phyloP scores from a whole-genome alignment of 1,284 basidiomycete genomes.

The Sanguinoderma infundibulare region DNA sequence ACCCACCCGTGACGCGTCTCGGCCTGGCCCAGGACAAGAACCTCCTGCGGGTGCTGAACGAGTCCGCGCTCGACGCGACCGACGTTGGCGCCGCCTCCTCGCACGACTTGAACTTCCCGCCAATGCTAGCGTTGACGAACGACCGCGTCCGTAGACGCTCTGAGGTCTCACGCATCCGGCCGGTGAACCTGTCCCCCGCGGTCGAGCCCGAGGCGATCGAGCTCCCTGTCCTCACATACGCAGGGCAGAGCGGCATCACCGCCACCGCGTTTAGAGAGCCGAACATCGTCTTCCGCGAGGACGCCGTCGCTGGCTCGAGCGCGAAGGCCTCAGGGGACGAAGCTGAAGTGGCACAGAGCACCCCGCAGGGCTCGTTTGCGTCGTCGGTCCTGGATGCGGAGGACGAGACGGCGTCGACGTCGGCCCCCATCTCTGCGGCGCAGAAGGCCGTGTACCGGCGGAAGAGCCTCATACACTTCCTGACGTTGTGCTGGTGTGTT shows the following conservation, averaged over 20 bases:
- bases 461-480: constrained; percentile 36
- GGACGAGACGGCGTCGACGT: neutral
- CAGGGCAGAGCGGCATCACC: neutral
- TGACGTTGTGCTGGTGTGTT: constrained; percentile 39
- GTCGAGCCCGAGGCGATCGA: constrained; percentile 25
- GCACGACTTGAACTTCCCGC: constrained; percentile 11
- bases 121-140: constrained; percentile 18
- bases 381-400: constrained; percentile 45
- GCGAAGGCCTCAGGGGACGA: constrained; percentile 14
- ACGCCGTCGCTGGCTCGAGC: neutral
- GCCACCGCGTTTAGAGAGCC: neutral
- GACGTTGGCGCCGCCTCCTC: constrained; percentile 16
- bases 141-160: constrained; percentile 29
- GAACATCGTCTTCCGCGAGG: constrained; percentile 5
- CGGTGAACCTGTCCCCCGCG: constrained; percentile 17
- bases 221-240: constrained; percentile 20
- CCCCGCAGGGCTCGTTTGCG: constrained; percentile 18
- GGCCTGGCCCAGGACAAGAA: neutral
- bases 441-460: constrained; percentile 15
- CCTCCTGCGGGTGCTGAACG: neutral
- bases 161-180: constrained; percentile 24
- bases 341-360: constrained; percentile 20
- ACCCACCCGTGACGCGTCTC: neutral
- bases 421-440: constrained; percentile 17
- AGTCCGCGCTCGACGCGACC: constrained; percentile 23